phyloP scores from a whole-genome alignment of 2,329 filamentous ascomycete genomes.

The Colletotrichum magnum region DNA sequence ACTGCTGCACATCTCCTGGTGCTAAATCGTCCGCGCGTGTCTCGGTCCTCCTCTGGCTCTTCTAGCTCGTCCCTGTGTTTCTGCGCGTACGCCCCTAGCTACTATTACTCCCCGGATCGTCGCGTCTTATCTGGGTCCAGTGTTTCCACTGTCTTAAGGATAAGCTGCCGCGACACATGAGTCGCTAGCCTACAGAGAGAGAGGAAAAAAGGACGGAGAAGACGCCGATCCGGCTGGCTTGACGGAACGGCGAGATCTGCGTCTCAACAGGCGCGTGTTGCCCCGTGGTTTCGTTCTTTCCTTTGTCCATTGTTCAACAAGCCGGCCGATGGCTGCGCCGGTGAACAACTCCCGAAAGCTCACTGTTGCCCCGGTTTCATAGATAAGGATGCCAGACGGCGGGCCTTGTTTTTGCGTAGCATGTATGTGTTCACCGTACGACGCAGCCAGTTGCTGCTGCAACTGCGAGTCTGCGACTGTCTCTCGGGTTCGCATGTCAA shows the following conservation, averaged over 20 bases:
- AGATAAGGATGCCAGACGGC: too few species aligned
- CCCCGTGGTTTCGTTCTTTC: not conserved
- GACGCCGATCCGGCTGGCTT: constrained; percentile 15
- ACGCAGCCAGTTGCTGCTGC: too few species aligned
- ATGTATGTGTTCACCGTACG: too few species aligned
- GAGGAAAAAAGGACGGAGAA: not conserved
- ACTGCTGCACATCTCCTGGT: not conserved
- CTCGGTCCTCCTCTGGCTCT: not conserved
- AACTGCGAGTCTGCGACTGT: too few species aligned
- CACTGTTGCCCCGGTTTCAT: too few species aligned
- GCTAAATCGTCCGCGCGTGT: constrained; percentile 7
- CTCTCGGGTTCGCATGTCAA: too few species aligned
- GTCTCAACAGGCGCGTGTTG: not conserved
- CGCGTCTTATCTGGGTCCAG: not conserved
- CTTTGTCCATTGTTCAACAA: not conserved
- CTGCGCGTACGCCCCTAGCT: constrained; percentile 17
- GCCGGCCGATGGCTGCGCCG: too few species aligned
- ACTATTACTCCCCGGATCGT: not conserved
- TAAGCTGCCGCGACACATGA: not conserved
- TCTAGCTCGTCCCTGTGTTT: not conserved
- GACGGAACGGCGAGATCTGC: constrained; percentile 10
- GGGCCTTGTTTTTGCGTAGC: too few species aligned
- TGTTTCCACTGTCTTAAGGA: constrained; percentile 1
- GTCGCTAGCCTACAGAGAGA: not conserved
- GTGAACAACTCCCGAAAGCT: too few species aligned